Conservation (phyloP, 805 yeast genomes). For the Teunomyces lycoperdinae region DNA sequence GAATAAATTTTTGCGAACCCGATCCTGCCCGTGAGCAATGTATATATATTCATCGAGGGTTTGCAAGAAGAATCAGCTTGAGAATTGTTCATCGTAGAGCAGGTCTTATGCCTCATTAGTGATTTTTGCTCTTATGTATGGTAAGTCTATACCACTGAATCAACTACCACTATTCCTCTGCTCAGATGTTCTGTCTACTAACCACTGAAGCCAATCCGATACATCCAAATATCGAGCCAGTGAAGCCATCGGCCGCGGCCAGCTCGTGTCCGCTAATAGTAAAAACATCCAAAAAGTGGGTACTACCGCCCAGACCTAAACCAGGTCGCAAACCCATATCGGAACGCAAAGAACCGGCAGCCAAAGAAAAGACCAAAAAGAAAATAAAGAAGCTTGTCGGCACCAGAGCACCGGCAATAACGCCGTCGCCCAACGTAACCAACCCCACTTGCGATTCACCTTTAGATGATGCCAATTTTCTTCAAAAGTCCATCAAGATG, state of each 20-base stretch:
- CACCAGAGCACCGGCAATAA: no score
- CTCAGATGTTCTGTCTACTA: neutral
- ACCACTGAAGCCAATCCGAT: constrained; percentile 1
- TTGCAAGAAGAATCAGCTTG: neutral
- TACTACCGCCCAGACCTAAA: constrained; percentile 80
- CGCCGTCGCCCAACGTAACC: neutral
- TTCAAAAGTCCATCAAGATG: neutral
- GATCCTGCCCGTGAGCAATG: constrained; percentile 4
- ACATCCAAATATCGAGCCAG: neutral
- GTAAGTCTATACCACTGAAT: neutral
- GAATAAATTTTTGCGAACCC: constrained; percentile 2
- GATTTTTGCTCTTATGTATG: neutral
- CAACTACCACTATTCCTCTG: no score
- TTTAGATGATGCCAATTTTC: neutral
- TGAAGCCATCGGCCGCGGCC: neutral
- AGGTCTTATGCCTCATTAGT: neutral
- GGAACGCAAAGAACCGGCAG: constrained; percentile 5
- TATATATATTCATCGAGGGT: neutral
- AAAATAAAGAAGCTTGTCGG: constrained; percentile 4
- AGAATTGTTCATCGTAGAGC: neutral
- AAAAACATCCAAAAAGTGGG: constrained; percentile 77
- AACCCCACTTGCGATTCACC: neutral
- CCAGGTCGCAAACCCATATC: constrained; percentile 56
- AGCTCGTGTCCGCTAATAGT: constrained; percentile 11
- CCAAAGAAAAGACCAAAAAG: constrained; percentile 6